These are phyloP conservation scores for Ogataea minuta DNA, from an alignment of 805 yeast species.

Conservation along the genomic window DNA sequence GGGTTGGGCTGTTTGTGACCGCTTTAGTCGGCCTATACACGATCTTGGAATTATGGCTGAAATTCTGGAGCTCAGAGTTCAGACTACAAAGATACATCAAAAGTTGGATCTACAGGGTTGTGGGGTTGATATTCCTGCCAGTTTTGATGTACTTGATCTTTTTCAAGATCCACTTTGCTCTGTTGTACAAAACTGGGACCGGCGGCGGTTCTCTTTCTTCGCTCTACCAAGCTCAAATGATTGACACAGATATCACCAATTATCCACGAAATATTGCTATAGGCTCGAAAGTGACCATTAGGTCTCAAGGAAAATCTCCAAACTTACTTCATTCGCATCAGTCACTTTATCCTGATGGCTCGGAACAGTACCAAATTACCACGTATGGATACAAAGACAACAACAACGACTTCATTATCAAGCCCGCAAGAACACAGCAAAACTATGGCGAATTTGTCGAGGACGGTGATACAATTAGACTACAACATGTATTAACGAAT, in stretches of 20 bases:
- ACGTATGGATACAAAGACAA: conserved; percentile 88
- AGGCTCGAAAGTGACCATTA: conserved; percentile 57
- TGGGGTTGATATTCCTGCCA: conserved; percentile 71
- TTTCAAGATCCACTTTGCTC: conserved; percentile 78
- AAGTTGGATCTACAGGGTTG: conserved; percentile 75
- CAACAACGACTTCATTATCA: conserved; percentile 71
- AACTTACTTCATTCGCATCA: conserved; percentile 84
- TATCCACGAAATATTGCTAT: conserved; percentile 68
- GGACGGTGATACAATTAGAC: conserved; percentile 61
- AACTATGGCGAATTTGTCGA: conserved; percentile 34
- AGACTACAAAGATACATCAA: conserved; percentile 42
- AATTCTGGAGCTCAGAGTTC: conserved; percentile 71
- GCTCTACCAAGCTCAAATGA: conserved; percentile 74
- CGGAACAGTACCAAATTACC: conserved; percentile 93
- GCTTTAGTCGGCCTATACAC: conserved; percentile 90
- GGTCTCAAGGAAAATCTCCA: conserved; percentile 70
- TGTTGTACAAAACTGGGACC: conserved; percentile 79
- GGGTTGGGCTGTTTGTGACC: conserved; percentile 87
- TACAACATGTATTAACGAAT: conserved; percentile 60
- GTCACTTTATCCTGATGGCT: conserved; percentile 85
- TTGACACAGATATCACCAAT: conserved; percentile 57
- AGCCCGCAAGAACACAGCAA: conserved; percentile 35
- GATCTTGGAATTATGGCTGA: conserved; percentile 81
- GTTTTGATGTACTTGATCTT: conserved; percentile 61
- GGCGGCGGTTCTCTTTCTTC: conserved; percentile 71